Base-by-base conservation (phyloP, 2,329 filamentous ascomycete species). In the Dichotomopilus funicola region DNA sequence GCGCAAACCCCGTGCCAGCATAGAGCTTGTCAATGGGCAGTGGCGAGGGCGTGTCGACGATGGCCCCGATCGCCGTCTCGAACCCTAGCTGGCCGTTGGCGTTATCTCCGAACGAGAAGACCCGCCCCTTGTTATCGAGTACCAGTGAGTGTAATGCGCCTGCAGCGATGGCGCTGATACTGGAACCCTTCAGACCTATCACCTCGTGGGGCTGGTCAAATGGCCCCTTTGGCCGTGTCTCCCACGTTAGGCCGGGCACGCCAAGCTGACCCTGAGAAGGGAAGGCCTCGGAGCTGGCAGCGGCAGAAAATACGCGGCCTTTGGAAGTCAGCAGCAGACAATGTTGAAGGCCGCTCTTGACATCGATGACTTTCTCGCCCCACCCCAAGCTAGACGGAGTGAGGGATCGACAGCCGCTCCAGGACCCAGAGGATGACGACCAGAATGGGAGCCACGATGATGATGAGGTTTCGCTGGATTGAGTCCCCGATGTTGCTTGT, bases 31-130 rank as follows among this genome's bases (percentile, higher is more conserved):
- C 80, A 41, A 89, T 79, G 1, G 88, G 81, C 2, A 97, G 69
- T 5, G 85, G 78, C 3, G 84, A 82, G 0, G 94, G 91, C 0
- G 79, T 78, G 61, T 92, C 88, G 31, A 88, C 75, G 55, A 74
- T 80, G 12, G 81, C 75, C 34, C 86, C 80, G 0, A 79, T 68
- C 49, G 83, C 83, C 52, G 80, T 82, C 50, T 89, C 83, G 64
- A 92, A 84, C n/a, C 92, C 92, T 3, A 97, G 78, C 70, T 97
- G 94, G n/a, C 94, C 94, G 44, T 83, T 81, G 0, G 85, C 85
- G 72, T 97, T 97, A 70, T 97, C 91, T 40, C 94, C 94, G 72
- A 95, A 97, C 6, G 85, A 78, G 70, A 94, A 96, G 12, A 94
- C 79, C 12, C 84, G 82, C 12, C 92, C 92, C 51, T 86, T 77